These are phyloP conservation scores for Zalaria obscura DNA, from an alignment of 2,329 filamentous ascomycete genomes.

Conservation along the genomic window DNA sequence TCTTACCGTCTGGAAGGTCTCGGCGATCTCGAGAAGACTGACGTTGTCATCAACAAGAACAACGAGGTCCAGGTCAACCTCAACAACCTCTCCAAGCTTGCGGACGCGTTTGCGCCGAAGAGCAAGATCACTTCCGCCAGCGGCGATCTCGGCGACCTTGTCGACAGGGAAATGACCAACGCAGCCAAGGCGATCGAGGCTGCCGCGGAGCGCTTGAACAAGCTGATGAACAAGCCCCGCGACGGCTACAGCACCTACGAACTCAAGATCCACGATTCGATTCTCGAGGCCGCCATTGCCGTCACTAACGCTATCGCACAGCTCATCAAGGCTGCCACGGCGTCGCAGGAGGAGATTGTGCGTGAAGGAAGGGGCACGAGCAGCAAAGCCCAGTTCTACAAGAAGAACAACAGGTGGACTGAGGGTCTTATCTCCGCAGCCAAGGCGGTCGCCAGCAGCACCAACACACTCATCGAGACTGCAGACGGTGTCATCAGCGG, in stretches of 20 bases:
- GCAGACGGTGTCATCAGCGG: conserved; percentile 88
- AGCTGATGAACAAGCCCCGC: conserved; percentile 90
- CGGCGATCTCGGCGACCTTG: conserved; percentile 83
- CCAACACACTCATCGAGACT: conserved; percentile 94
- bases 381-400: conserved; percentile 71
- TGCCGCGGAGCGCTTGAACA: conserved; percentile 74
- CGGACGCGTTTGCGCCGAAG: conserved; percentile 81
- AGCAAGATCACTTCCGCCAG: conserved; percentile 65
- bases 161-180: conserved; percentile 82
- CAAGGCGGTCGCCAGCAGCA: conserved; percentile 86
- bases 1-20: conserved; percentile 88
- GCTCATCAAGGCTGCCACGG: conserved; percentile 87
- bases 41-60: conserved; percentile 95
- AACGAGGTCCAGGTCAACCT: conserved; percentile 90
- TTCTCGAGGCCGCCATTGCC: conserved; percentile 81
- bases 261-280: conserved; percentile 87
- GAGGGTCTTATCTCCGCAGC: conserved; percentile 94
- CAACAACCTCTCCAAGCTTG: conserved; percentile 84
- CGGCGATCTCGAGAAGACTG: conserved; percentile 82
- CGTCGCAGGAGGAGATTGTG: conserved; percentile 91
- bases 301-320: conserved; percentile 89
- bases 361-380: conserved; percentile 78
- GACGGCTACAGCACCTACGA: conserved; percentile 95
- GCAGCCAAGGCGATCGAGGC: conserved; percentile 92
- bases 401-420: conserved; percentile 99